A percentile compares a stretch with the other conserved stretches of the same genome.
Conservation (phyloP, 2,329 filamentous ascomycete genomes). For the Magnaporthiopsis incrustans region DNA sequence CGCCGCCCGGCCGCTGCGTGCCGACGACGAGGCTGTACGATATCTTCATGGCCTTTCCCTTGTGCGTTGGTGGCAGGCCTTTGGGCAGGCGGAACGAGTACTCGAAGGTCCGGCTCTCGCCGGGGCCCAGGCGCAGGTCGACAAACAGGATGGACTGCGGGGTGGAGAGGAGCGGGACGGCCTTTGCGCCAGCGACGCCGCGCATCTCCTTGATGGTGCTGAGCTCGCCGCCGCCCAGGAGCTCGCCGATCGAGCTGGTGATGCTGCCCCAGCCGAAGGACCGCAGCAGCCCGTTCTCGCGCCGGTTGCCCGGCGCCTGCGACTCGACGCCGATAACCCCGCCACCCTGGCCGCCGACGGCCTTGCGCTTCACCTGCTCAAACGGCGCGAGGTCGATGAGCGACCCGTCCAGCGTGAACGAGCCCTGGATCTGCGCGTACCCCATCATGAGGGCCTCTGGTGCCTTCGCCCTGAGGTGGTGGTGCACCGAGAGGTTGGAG, state of each 20-base stretch:
- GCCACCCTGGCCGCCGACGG: constrained; percentile 78
- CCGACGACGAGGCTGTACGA: constrained; percentile 86
- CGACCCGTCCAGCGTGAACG: constrained; percentile 85
- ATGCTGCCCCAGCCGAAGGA: constrained; percentile 83
- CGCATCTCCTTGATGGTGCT: constrained; percentile 96
- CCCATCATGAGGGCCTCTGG: constrained; percentile 95
- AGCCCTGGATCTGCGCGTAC: constrained; percentile 88
- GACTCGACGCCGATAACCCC: constrained; percentile 69
- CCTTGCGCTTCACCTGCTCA: constrained; percentile 92
- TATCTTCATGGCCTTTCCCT: constrained; percentile 90
- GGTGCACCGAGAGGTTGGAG: constrained; percentile 28
- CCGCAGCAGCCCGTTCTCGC: constrained; percentile 71
- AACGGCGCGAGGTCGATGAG: constrained; percentile 84
- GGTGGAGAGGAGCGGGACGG: constrained; percentile 85
- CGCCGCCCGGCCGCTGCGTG: constrained; percentile 74
- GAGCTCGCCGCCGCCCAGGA: constrained; percentile 79
- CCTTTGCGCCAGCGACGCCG: constrained; percentile 74
- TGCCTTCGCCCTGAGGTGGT: constrained; percentile 32
- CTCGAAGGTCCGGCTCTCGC: constrained; percentile 79
- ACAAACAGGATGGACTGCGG: constrained; percentile 95
- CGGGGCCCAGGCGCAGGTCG: constrained; percentile 77
- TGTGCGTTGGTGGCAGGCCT: constrained; percentile 84
- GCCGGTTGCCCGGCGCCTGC: constrained; percentile 38
- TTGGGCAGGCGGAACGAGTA: constrained; percentile 81
- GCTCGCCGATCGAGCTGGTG: constrained; percentile 77